Base-by-base conservation (phyloP, 805 yeast species). In the Ogataea nitratoaversa region DNA sequence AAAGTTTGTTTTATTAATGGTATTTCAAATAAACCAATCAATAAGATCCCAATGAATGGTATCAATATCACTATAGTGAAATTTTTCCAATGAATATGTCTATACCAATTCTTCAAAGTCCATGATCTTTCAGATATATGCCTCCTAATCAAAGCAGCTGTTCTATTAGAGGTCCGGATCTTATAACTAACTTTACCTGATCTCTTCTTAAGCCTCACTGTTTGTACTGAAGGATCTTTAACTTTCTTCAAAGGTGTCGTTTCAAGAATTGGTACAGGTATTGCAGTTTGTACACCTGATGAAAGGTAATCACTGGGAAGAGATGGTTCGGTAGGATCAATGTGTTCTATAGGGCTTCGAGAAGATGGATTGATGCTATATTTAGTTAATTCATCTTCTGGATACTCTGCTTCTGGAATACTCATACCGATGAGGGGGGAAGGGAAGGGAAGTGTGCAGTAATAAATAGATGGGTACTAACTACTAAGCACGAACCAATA, bases 61-160 rank as follows among this genome's bases (percentile, higher is more conserved):
- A 82, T 54, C 19, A 77, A 48, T 30, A 76, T 65, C 20, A 81
- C 76, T 45, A 81, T 65, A 12, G 72, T 59, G 35, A 80, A 62
- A 56, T 84, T 82, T 49, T 78, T 66, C 95, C 95, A 86, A 62
- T 83, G 83, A 46, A 86, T 68, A 63, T 84, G 86, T 49, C 77
- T 63, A 58, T 79, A 69, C 80, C 88, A 83, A 64, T 84, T 84
- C 52, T 72, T 48, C 47, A 76, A 58, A n/a, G 90, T 83, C 81
- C 84, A 79, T 7, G 88, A 84, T 63, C 82, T 71, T 56, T 84
- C 90, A 22, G 83, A 71, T 37, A 83, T 78, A 59, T 81, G 88
- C 17, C 63, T 42, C 32, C 65, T 43, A 3, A 62, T 14, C 5
- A 55, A 38, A 11, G 53, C 39, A 12, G 31, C 19, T 14, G 44